Evolutionary conservation across 371 early-diverging fungal genomes (phyloP).

Genomic region (Mortierella sp.): DNA sequence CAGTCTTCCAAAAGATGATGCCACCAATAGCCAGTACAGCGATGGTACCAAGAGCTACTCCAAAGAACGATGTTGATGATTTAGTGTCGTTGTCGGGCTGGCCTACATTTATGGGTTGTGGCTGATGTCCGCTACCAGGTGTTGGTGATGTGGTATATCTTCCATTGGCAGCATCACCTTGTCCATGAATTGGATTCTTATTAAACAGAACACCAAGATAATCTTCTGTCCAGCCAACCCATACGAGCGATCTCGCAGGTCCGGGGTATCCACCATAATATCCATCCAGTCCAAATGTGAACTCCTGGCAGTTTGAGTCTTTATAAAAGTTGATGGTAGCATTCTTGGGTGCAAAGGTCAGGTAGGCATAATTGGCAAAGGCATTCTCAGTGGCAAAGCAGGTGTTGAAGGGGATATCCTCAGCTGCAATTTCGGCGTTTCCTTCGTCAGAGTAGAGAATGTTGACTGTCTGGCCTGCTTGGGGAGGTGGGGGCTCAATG

Average conservation of each 20-base stretch:
- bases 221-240: constrained; percentile 51
- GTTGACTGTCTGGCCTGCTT: constrained; percentile 20
- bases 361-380: constrained; percentile 19
- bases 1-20: constrained; percentile 40
- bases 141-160: constrained; percentile 2
- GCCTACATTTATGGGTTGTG: not conserved
- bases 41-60: constrained; percentile 24
- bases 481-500: constrained; percentile 13
- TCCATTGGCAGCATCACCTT: constrained; percentile 31
- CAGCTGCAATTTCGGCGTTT: constrained; percentile 27
- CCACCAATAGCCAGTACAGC: constrained; percentile 38
- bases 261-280: constrained; percentile 36
- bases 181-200: constrained; percentile 28
- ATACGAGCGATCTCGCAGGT: constrained; percentile 31
- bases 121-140: constrained; percentile 4
- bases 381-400: constrained; percentile 25
- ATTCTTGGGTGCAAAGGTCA: constrained; percentile 48
- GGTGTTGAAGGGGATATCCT: constrained; percentile 32
- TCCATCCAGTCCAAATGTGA: constrained; percentile 38
- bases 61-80: constrained; percentile 36
- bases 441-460: constrained; percentile 20
- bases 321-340: constrained; percentile 56
- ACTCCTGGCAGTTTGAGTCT: constrained; percentile 28
- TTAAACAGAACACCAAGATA: constrained; percentile 16
- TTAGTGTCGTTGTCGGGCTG: not conserved